Percentiles rank a stretch among this genome's conserved stretches.
These are phyloP conservation scores for Aspergillus floridensis DNA, from an alignment of 2,329 filamentous ascomycete species.

Conservation along the genomic window DNA sequence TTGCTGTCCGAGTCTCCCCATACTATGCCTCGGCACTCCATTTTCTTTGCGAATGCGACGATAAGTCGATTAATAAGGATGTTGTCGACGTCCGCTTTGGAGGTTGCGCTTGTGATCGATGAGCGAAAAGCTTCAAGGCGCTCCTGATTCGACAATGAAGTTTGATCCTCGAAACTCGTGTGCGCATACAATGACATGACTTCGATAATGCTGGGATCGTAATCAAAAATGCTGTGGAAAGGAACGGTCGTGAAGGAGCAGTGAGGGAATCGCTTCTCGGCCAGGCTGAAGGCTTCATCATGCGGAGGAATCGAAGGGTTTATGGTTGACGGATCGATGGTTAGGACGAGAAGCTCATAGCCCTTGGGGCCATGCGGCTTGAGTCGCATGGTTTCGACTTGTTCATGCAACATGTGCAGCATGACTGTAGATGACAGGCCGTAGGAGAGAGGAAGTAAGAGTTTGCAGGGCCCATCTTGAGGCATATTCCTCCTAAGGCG, in stretches of 20 bases:
- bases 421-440: constrained; percentile 77
- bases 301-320: constrained; percentile 17
- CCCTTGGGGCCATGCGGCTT: constrained; percentile 61
- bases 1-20: constrained; percentile 85
- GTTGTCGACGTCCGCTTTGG: constrained; percentile 68
- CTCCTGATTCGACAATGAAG: constrained; percentile 37
- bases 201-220: constrained; percentile 35
- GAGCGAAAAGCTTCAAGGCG: constrained; percentile 57
- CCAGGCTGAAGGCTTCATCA: constrained; percentile 39
- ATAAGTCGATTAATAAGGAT: constrained; percentile 72
- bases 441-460: constrained; percentile 78
- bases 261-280: constrained; percentile 62
- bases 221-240: constrained; percentile 61
- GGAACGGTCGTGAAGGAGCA: constrained; percentile 62
- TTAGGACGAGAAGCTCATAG: constrained; percentile 59
- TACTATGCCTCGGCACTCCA: constrained; percentile 67
- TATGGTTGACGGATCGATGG: constrained; percentile 43
- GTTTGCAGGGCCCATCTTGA: constrained; percentile 48
- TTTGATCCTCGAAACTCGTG: constrained; percentile 26
- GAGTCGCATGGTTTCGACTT: constrained; percentile 63
- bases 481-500: constrained; percentile 44
- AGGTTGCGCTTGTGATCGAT: constrained; percentile 69
- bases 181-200: constrained; percentile 33
- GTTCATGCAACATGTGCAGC: constrained; percentile 70
- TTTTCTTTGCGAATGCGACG: constrained; percentile 59